Conservation (phyloP, 352 stramenopile genomes). For the Pythium volutum region DNA sequence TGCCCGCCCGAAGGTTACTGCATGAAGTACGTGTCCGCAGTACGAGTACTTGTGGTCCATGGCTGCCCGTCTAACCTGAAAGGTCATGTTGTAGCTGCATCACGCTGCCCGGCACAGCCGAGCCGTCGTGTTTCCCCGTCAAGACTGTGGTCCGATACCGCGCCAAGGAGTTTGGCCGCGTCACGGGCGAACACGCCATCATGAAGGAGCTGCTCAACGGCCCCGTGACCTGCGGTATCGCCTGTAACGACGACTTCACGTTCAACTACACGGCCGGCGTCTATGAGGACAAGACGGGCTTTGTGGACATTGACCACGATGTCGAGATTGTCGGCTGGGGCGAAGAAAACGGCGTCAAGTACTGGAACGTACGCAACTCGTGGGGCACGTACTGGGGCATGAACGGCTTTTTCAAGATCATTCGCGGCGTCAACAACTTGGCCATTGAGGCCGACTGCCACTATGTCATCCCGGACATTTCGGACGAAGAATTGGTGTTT, state of each 20-base stretch:
- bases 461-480: constrained; percentile 84
- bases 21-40: constrained; percentile 63
- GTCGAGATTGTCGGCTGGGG: constrained; percentile 93
- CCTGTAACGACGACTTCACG: constrained; percentile 80
- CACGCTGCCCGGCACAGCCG: constrained; percentile 43
- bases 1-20: constrained; percentile 75
- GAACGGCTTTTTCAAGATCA: constrained; percentile 96
- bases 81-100: constrained; percentile 43
- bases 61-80: background rate
- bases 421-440: constrained; percentile 90
- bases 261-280: constrained; percentile 93
- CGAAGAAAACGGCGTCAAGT: constrained; percentile 88
- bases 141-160: constrained; percentile 79
- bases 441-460: constrained; percentile 89
- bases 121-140: constrained; percentile 63
- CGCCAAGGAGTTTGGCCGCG: constrained; percentile 62
- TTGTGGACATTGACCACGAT: constrained; percentile 85
- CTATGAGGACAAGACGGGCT: constrained; percentile 85
- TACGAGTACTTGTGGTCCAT: too few relatives aligned
- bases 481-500: constrained; percentile 76
- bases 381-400: constrained; percentile 95
- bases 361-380: constrained; percentile 97
- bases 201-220: constrained; percentile 82
- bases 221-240: constrained; percentile 92
- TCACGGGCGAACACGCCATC: constrained; percentile 71